Conservation (phyloP, 345 rosid genomes). For the Hirschfeldia incana region DNA sequence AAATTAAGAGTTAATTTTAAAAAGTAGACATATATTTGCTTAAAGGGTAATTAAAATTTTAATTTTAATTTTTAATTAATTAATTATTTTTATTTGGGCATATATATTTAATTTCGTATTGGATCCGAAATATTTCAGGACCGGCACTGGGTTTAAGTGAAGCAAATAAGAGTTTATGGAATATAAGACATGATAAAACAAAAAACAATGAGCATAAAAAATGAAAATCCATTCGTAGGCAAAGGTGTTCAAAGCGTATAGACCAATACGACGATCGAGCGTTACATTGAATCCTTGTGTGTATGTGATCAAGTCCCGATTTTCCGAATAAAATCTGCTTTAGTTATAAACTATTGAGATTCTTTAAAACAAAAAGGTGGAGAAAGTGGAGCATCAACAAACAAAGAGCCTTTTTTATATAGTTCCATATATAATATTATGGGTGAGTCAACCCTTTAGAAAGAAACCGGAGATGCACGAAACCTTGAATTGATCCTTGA, state of each 20-base stretch:
- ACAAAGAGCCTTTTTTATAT: conserved; percentile 4
- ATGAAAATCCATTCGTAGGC: background rate
- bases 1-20: no score
- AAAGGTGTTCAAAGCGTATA: background rate
- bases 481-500: conserved; percentile 32
- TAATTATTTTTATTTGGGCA: no score
- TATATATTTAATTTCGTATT: no score
- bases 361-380: conserved; percentile 15
- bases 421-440: background rate
- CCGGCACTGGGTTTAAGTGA: background rate
- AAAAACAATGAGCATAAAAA: background rate
- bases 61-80: no score
- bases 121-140: no score
- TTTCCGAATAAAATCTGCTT: conserved; percentile 25
- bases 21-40: no score
- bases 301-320: conserved; percentile 10
- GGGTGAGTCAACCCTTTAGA: conserved; percentile 34
- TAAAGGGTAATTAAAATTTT: no score
- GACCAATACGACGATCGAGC: background rate
- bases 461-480: conserved; percentile 24
- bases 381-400: conserved; percentile 40
- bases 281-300: background rate
- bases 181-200: background rate
- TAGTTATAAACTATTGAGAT: conserved; percentile 30
- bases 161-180: background rate